A percentile compares a stretch with the other conserved stretches of the same genome.
phyloP scores from a whole-genome alignment of 2,329 filamentous ascomycete species.

The Penicillium aurantiogriseum region DNA sequence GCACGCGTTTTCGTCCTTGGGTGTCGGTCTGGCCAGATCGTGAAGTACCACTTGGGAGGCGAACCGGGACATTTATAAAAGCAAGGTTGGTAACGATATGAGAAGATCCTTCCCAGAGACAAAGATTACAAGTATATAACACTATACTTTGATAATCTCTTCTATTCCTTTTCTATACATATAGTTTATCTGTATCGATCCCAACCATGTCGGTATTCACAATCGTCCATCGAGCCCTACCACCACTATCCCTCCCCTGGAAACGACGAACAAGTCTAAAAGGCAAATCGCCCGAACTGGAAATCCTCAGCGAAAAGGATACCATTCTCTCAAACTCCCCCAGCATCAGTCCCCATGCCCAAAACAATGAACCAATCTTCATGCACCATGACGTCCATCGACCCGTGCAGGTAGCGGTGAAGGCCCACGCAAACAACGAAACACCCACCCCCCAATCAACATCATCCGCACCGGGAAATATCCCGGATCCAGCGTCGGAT shows the following conservation, averaged over 20 bases:
- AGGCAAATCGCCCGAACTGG: constrained; percentile 19
- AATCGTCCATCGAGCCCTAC: constrained; percentile 22
- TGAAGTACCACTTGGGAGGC: constrained; percentile 8
- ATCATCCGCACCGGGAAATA: background rate
- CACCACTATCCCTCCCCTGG: constrained; percentile 19
- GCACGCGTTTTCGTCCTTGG: constrained; percentile 20
- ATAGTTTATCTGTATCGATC: background rate
- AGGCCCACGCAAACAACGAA: constrained; percentile 1
- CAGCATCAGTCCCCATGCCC: background rate
- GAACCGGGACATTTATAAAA: constrained; percentile 7
- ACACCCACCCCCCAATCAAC: background rate
- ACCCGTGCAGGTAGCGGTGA: constrained; percentile 28
- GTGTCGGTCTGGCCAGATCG: constrained; percentile 10
- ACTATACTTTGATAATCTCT: background rate
- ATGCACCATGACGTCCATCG: constrained; percentile 21
- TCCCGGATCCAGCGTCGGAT: constrained; percentile 5
- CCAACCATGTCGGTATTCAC: constrained; percentile 20
- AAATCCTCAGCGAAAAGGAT: background rate
- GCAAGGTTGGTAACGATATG: background rate
- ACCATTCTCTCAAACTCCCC: background rate
- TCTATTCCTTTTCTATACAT: background rate
- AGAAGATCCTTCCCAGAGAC: background rate
- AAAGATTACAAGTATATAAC: background rate
- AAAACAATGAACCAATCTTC: background rate
- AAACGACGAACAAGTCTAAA: constrained; percentile 16